These are phyloP conservation scores for Trichoderma harzianum DNA, from an alignment of 2,329 filamentous ascomycete species.

Conservation along the genomic window DNA sequence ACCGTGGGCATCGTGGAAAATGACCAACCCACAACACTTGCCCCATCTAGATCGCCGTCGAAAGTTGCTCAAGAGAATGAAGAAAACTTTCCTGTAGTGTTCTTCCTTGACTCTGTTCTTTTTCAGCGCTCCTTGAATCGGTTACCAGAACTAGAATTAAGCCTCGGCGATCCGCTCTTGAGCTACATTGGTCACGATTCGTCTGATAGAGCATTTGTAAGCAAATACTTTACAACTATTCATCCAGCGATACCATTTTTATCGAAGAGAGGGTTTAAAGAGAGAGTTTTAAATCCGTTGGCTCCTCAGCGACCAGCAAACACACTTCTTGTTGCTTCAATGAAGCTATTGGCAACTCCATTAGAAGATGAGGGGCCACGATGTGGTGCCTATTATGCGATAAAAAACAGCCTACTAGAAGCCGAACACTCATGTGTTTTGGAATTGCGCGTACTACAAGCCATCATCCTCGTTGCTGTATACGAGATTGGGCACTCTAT, in stretches of 20 bases:
- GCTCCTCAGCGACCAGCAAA: not conserved
- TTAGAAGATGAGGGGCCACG: not conserved
- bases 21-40: not conserved
- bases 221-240: not conserved
- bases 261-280: not conserved
- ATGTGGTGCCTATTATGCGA: not conserved
- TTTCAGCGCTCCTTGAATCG: not conserved
- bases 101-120: not conserved
- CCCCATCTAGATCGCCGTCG: not conserved
- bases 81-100: not conserved
- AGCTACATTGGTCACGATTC: not conserved
- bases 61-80: not conserved
- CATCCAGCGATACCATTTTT: not conserved
- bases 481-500: conserved; percentile 2
- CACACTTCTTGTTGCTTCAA: not conserved
- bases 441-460: not conserved
- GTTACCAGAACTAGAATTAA: not conserved
- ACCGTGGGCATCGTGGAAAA: not conserved
- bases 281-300: not conserved
- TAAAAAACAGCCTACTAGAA: not conserved
- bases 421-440: not conserved
- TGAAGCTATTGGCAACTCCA: not conserved
- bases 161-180: not conserved
- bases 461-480: not conserved
- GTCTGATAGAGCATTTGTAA: not conserved